Evolutionary conservation across 1,284 basidiomycete genomes (phyloP), one percentile per base, ranked within the genome.

Genomic region (Schizophyllum commune): DNA sequence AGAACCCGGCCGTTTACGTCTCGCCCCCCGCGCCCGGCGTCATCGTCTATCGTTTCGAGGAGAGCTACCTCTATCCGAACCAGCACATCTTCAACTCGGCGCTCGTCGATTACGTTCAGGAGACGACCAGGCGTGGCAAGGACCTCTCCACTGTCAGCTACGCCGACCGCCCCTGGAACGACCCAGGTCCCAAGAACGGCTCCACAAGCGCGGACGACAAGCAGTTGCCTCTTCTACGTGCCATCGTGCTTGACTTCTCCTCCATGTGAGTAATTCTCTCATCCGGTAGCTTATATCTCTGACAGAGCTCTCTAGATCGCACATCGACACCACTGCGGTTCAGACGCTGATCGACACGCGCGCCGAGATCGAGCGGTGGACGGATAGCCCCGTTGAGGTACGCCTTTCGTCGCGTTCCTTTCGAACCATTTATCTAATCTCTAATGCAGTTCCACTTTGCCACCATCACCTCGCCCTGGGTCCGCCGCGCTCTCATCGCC

Each of bases 61-160:
- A 98, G 75, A 92, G 92, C 63, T 92, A 92, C 73, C 80, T 97
- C 52, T 99, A 96, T 76, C 96, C 96, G 57, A 99, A 98, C 76
- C 88, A 88, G 5, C 91, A 91, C 1, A 77, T 84, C 64, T 77
- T 91, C 71, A 95, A 95, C 72, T 83, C 86, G 58, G 78, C 81
- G 0, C 78, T 98, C 47, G 89, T 94, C 53, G 89, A 91, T 65
- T 81, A 93, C 66, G 92, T 94, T 67, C 96, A 91, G 75, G 75
- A 75, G 64, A 78, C 86, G 66, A 94, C 89, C 65, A 83, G 86
- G 19, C 84, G 94, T 47, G 93, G 93, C 20, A 81, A 80, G 67
- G 91, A 94, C 71, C 81, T 91, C 75, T 80, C 80, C 61, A 71
- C 75, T 22, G 78, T 91, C 66, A 80, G 73, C 60, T 73, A 84